Percentiles rank a stretch among this genome's conserved stretches.
Evolutionary conservation across 2,329 filamentous ascomycete genomes (phyloP).

Genomic region (Ceratocystis colombiana): DNA sequence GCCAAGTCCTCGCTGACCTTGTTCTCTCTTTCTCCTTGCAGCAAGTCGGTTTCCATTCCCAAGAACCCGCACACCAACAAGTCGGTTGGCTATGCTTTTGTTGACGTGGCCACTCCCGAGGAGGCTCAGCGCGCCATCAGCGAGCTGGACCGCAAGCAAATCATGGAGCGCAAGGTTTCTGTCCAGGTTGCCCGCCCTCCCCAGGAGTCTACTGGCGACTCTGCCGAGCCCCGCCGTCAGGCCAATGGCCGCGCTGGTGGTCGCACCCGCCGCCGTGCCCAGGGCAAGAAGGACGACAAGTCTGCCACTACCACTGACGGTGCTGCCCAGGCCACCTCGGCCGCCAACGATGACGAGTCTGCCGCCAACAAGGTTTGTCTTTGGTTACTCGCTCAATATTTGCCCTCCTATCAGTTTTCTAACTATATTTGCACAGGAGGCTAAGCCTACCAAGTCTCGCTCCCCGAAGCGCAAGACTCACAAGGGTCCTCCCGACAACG

Average conservation of each 20-base stretch:
- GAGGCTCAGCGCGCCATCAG: slow-evolving; percentile 93
- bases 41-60: slow-evolving; percentile 97
- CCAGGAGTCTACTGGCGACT: slow-evolving; percentile 73
- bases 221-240: slow-evolving; percentile 52
- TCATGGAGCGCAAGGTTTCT: slow-evolving; percentile 96
- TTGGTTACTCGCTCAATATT: neutral
- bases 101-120: slow-evolving; percentile 86
- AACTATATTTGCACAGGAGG: slow-evolving; percentile 37
- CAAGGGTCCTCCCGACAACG: slow-evolving; percentile 85
- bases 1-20: neutral
- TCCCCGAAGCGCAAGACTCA: slow-evolving; percentile 44
- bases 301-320: slow-evolving; percentile 28
- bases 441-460: slow-evolving; percentile 44
- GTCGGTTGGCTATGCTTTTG: slow-evolving; percentile 97
- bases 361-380: slow-evolving; percentile 20
- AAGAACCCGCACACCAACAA: slow-evolving; percentile 98
- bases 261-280: slow-evolving; percentile 54
- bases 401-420: neutral
- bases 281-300: slow-evolving; percentile 42
- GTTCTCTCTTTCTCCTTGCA: slow-evolving; percentile 37
- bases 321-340: slow-evolving; percentile 32
- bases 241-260: slow-evolving; percentile 57
- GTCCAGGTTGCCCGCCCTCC: slow-evolving; percentile 98
- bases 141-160: slow-evolving; percentile 94
- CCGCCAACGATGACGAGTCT: slow-evolving; percentile 42